Conservation (phyloP, 257 asterid species). For the Ballota nigra region DNA sequence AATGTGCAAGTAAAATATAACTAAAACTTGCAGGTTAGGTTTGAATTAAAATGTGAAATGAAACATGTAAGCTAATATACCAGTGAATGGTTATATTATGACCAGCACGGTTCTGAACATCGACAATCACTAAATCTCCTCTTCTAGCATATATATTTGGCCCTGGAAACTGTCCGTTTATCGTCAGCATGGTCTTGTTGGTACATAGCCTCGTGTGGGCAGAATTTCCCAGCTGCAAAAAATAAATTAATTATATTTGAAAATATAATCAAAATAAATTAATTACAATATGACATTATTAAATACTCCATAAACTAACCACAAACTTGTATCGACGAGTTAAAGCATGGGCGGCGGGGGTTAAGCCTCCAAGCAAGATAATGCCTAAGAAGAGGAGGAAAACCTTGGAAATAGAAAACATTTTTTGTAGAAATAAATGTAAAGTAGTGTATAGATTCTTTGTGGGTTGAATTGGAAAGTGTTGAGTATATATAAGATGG, state of each 20-base stretch:
- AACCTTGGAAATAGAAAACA: conserved; percentile 19
- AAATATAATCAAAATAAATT: background rate
- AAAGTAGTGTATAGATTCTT: background rate
- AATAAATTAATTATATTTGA: background rate
- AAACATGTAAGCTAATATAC: no score
- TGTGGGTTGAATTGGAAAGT: conserved; percentile 9
- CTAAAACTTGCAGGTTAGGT: no score
- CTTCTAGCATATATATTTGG: conserved; percentile 37
- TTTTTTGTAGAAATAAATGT: conserved; percentile 6
- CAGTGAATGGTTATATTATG: conserved; percentile 41
- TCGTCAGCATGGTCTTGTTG: conserved; percentile 38
- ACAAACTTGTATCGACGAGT: conserved; percentile 32
- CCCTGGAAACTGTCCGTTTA: conserved; percentile 47
- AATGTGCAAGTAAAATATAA: no score
- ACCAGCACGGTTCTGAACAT: conserved; percentile 26
- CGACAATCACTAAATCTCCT: conserved; percentile 36
- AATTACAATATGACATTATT: no score
- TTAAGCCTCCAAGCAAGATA: conserved; percentile 14
- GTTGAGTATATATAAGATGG: conserved; percentile 32
- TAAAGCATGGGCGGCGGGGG: conserved; percentile 15
- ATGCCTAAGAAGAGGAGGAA: conserved; percentile 15
- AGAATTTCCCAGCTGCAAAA: conserved; percentile 30
- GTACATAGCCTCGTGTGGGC: conserved; percentile 36
- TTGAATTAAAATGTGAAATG: background rate
- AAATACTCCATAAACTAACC: conserved; percentile 10